Evolutionary conservation across 768 basidiomycete species (phyloP), one percentile per base, ranked within the genome.

Genomic region (Leccinum rimulosum): DNA sequence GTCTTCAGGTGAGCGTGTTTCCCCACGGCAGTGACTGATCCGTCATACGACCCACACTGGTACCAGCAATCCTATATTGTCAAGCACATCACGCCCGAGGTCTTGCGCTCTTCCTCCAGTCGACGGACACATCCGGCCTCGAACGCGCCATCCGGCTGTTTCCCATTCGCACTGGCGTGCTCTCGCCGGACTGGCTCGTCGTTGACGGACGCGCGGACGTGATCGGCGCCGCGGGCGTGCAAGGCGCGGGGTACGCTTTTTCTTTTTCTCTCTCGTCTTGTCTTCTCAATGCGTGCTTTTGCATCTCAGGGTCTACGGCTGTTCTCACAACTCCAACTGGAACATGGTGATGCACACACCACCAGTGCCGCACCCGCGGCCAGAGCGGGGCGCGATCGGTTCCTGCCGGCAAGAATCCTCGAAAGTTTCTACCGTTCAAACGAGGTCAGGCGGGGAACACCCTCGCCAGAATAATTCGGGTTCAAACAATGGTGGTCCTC

Each of bases 101-200:
- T 68, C 64, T 77, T 5, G 69, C 75, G 40, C 71, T 93, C 9
- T 84, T 93, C 63, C 72, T 94, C 25, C 74, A 85, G 14, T 84
- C 82, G n/a, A 81, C 82, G 4, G 84, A 86, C 61, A 62, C 65
- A 0, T 64, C 70, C 1, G 87, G 86, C 3, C 75, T 93, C 4
- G 94, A 95, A 70, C 77, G 85, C 55, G 84, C 81, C 1, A 70
- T 80, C 2, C 81, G 88, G 49, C 74, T 94, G n/a, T 89, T 95
- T 66, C 93, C 94, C 4, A 82, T 91, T 27, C 84, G 93, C 19
- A 95, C 93, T 3, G 92, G 92, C 3, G 78, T 93, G 3, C 71
- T 84, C 9, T 79, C 82, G 1, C 90, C 92, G 1, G 89, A 92
- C 65, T 95, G 93, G 91, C 64, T 92, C 7, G 78, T 92, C 15